These are phyloP conservation scores for Leptodermis oblonga DNA, from an alignment of 257 asterid species.

Conservation along the genomic window DNA sequence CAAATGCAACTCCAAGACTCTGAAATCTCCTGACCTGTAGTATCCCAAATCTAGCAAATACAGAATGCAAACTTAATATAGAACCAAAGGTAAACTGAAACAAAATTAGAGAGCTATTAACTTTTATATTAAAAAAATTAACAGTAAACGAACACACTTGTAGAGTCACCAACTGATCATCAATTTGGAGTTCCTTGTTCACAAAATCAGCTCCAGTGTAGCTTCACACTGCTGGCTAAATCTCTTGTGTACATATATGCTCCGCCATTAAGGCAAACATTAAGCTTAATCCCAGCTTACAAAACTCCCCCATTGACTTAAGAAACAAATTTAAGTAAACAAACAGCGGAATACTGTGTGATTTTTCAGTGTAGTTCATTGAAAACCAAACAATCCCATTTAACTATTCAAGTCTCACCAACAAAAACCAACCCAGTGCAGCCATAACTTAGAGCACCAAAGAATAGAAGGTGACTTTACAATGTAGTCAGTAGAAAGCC, in stretches of 20 bases:
- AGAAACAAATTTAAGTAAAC: neutral
- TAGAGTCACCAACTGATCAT: conserved; percentile 86
- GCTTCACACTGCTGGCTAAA: conserved; percentile 97
- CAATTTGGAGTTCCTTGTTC: conserved; percentile 89
- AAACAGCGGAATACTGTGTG: neutral
- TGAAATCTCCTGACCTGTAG: conserved; percentile 99
- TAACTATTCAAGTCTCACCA: conserved; percentile 6
- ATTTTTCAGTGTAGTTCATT: too few relatives aligned
- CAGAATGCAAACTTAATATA: conserved; percentile 8
- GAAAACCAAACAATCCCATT: neutral
- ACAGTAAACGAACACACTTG: conserved; percentile 49
- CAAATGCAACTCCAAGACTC: conserved; percentile 95
- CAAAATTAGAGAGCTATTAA: neutral
- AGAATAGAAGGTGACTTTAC: too few relatives aligned
- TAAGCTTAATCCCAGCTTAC: neutral
- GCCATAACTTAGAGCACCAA: too few relatives aligned
- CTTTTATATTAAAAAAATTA: neutral
- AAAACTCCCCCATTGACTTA: neutral
- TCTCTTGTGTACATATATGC: conserved; percentile 88
- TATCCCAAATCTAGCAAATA: conserved; percentile 79
- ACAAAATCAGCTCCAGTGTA: conserved; percentile 99
- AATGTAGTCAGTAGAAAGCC: too few relatives aligned
- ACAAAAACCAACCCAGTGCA: too few relatives aligned
- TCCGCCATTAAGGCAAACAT: conserved; percentile 36
- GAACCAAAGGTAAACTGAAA: neutral